Evolutionary conservation across 306 rosid species (phyloP).

Genomic region (Prunus mume): DNA sequence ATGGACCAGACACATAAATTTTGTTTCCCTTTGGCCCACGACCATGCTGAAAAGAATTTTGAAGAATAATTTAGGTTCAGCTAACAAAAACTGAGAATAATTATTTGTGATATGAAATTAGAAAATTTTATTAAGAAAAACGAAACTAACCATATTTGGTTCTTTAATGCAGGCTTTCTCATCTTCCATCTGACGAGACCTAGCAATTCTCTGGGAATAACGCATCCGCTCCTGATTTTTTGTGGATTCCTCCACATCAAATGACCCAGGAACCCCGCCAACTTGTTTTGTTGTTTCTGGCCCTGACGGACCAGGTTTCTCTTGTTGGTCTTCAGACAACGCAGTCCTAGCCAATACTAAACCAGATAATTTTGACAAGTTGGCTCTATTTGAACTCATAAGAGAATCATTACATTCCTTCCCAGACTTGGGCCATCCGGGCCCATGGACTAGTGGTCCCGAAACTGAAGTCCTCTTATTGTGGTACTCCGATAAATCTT

Average conservation of each 20-base stretch:
- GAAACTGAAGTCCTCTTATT: constrained; percentile 55
- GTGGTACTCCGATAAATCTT: constrained; percentile 40
- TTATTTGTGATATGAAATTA: neutral
- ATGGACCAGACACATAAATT: constrained; percentile 75
- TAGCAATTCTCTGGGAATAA: constrained; percentile 38
- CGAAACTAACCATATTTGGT: constrained; percentile 46
- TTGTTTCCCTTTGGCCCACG: constrained; percentile 48
- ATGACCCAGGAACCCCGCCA: constrained; percentile 39
- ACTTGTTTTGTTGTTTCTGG: constrained; percentile 23
- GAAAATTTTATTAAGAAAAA: constrained; percentile 2
- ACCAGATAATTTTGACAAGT: constrained; percentile 51
- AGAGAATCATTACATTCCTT: constrained; percentile 41
- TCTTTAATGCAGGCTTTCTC: constrained; percentile 38
- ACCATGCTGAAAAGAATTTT: constrained; percentile 44
- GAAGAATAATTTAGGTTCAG: constrained; percentile 2
- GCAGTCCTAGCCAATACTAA: constrained; percentile 56
- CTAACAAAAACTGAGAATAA: neutral
- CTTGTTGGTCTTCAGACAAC: constrained; percentile 38
- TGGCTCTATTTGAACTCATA: constrained; percentile 33
- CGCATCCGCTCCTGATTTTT: constrained; percentile 42
- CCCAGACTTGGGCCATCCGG: constrained; percentile 42
- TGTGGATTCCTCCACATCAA: constrained; percentile 42
- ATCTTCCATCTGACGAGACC: constrained; percentile 41
- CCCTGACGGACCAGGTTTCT: constrained; percentile 39
- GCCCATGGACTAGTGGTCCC: constrained; percentile 60